Evolutionary conservation across 768 basidiomycete species (phyloP).

Genomic region (Tephrocybe sp.): DNA sequence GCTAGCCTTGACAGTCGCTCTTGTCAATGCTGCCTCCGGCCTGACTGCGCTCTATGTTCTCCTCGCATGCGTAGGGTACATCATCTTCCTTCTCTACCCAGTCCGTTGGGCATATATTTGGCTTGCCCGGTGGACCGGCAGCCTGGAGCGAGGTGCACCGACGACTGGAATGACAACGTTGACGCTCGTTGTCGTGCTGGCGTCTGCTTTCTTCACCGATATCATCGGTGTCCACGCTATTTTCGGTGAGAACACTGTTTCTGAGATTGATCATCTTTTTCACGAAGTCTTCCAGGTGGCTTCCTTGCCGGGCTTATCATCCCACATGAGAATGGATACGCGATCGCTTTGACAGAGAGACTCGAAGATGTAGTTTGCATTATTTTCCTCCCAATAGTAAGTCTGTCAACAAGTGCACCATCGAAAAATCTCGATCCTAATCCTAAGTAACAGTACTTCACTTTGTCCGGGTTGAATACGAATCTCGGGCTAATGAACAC

Average conservation of each 20-base stretch:
- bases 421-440: background rate
- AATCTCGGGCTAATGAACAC: constrained; percentile 75
- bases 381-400: constrained; percentile 72
- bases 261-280: background rate
- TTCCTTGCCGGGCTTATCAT: constrained; percentile 85
- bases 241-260: constrained; percentile 40
- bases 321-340: constrained; percentile 81
- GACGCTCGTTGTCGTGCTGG: constrained; percentile 70
- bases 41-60: constrained; percentile 79
- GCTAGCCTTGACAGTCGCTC: constrained; percentile 77
- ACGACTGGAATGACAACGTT: constrained; percentile 76
- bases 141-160: constrained; percentile 70
- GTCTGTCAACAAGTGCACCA: constrained; percentile 20
- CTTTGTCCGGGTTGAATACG: constrained; percentile 75
- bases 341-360: constrained; percentile 79
- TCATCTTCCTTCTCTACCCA: constrained; percentile 64
- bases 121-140: constrained; percentile 66
- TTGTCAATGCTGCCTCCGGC: constrained; percentile 74
- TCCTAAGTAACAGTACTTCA: constrained; percentile 60
- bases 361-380: constrained; percentile 82
- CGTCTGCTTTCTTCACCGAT: constrained; percentile 83
- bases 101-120: constrained; percentile 64
- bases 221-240: constrained; percentile 77
- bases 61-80: constrained; percentile 63
- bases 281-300: constrained; percentile 48